Conservation (phyloP, 305 asterid species). For the Ilex paraguariensis region DNA sequence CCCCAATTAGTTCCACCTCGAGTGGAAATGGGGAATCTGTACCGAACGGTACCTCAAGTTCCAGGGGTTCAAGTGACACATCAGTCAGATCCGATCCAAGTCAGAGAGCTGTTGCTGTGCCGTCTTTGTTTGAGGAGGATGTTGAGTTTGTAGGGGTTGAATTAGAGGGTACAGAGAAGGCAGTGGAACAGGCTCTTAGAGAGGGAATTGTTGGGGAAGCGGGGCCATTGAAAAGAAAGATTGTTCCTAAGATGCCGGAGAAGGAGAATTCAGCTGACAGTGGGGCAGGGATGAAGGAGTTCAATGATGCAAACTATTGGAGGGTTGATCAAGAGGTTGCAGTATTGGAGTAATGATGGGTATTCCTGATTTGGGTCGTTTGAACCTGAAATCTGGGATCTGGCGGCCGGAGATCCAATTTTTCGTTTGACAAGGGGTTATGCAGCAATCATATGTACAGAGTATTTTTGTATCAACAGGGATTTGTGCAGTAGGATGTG, state of each 20-base stretch:
- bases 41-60: constrained; percentile 1
- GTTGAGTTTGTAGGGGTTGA: constrained; percentile 94
- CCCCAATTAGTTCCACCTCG: neutral
- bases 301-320: constrained; percentile 88
- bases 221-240: constrained; percentile 58
- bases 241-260: constrained; percentile 37
- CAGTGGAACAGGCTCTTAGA: constrained; percentile 88
- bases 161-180: constrained; percentile 82
- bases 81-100: constrained; percentile 35
- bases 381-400: constrained; percentile 7
- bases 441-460: constrained; percentile 34
- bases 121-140: constrained; percentile 92
- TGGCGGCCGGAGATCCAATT: neutral
- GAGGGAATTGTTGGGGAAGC: constrained; percentile 96
- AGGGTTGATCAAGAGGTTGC: constrained; percentile 93
- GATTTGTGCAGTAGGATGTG: constrained; percentile 11
- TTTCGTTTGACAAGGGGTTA: constrained; percentile 13
- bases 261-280: constrained; percentile 53
- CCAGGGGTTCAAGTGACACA: constrained; percentile 31
- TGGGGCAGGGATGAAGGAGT: constrained; percentile 63
- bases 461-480: constrained; percentile 28
- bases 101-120: constrained; percentile 39
- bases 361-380: neutral
- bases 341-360: constrained; percentile 47
- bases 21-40: neutral